phyloP scores from a whole-genome alignment of 2,329 filamentous ascomycete species.

The Pseudogymnoascus sp. region DNA sequence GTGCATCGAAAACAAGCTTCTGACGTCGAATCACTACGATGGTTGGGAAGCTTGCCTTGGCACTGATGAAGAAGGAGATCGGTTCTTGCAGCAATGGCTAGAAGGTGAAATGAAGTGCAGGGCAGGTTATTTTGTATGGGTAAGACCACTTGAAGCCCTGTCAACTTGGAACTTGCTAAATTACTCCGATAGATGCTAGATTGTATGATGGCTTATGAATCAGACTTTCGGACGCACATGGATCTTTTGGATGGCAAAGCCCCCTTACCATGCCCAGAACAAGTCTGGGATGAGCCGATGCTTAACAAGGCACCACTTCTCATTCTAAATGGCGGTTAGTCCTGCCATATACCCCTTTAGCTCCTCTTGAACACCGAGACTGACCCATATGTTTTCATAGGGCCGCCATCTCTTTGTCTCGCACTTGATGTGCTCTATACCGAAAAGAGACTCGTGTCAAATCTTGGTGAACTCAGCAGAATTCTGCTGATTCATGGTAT shows the following conservation, averaged over 20 bases:
- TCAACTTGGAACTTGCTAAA: not conserved
- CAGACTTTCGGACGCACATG: conserved; percentile 10
- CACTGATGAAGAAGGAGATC: not conserved
- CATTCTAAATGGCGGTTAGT: conserved; percentile 8
- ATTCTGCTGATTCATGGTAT: conserved; percentile 39
- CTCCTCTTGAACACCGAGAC: not conserved
- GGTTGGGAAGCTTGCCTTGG: not conserved
- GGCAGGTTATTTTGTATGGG: conserved; percentile 9
- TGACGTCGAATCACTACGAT: conserved; percentile 2
- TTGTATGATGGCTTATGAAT: conserved; percentile 10
- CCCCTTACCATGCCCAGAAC: conserved; percentile 8
- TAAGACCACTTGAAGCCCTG: not conserved
- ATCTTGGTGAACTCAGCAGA: conserved; percentile 38
- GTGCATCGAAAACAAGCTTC: conserved; percentile 8
- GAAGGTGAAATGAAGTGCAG: conserved; percentile 9
- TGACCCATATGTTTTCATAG: not conserved
- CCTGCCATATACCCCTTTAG: not conserved
- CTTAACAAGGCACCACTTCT: conserved; percentile 5
- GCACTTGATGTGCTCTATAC: conserved; percentile 35
- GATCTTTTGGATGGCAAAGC: conserved; percentile 9
- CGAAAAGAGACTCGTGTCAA: conserved; percentile 34
- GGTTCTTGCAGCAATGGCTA: conserved; percentile 7
- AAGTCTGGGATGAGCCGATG: conserved; percentile 8
- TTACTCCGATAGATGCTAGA: not conserved
- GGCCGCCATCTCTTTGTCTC: conserved; percentile 7